Evolutionary conservation across 148 eudicot genomes (phyloP).

Genomic region (Heliosperma pusillum): DNA sequence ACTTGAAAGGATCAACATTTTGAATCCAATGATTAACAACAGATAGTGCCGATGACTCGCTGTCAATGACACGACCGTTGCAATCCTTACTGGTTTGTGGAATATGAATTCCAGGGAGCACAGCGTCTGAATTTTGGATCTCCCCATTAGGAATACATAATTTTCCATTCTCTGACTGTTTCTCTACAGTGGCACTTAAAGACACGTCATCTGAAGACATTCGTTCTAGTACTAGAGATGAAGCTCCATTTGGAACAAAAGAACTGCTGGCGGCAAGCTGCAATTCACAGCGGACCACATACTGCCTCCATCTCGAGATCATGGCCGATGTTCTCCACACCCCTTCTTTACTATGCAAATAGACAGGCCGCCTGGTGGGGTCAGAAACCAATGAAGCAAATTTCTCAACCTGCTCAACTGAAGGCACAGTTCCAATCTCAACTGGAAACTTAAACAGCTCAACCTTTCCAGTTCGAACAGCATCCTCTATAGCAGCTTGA

Average conservation of each 20-base stretch:
- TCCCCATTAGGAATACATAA: slow-evolving; percentile 20
- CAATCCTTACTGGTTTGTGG: slow-evolving; percentile 31
- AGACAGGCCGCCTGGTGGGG: slow-evolving; percentile 60
- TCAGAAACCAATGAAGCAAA: slow-evolving; percentile 74
- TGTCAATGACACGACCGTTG: slow-evolving; percentile 14
- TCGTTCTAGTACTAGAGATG: slow-evolving; percentile 16
- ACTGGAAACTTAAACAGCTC: slow-evolving; percentile 72
- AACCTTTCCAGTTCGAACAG: slow-evolving; percentile 56
- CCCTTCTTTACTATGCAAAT: slow-evolving; percentile 94
- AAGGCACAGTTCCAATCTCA: slow-evolving; percentile 79
- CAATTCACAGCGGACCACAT: slow-evolving; percentile 40
- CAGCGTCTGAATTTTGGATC: slow-evolving; percentile 20
- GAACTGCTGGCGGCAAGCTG: slow-evolving; percentile 29
- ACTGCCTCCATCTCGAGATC: slow-evolving; percentile 93
- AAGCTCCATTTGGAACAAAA: slow-evolving; percentile 26
- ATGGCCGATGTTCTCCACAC: slow-evolving; percentile 80
- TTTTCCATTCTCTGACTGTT: slow-evolving; percentile 26
- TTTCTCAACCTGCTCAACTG: slow-evolving; percentile 78
- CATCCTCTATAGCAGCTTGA: slow-evolving; percentile 51
- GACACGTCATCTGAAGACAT: slow-evolving; percentile 20
- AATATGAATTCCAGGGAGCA: slow-evolving; percentile 24
- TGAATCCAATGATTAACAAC: slow-evolving; percentile 16
- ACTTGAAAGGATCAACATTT: slow-evolving; percentile 58
- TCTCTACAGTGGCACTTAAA: slow-evolving; percentile 23
- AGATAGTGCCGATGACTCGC: slow-evolving; percentile 10